Evolutionary conservation across 169 alveolate species (phyloP), one percentile per base, ranked within the genome.

Genomic region (Ichthyophthirius multifiliis): DNA sequence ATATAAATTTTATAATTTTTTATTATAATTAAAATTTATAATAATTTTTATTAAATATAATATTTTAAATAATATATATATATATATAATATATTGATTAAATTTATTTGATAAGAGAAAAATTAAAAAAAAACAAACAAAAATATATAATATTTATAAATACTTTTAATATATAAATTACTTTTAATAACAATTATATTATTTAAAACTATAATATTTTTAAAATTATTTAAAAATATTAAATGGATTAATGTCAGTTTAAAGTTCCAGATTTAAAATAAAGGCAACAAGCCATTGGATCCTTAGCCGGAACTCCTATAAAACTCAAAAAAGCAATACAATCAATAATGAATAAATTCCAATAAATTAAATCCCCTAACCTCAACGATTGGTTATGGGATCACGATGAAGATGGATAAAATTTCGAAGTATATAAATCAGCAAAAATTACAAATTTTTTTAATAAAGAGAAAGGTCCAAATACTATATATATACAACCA

Each of bases 281-380:
- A 67, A 83, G 86, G 10, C 41, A 80, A 16, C 75, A 65, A 76
- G 91, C 83, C 35, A 63, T 77, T 67, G 91, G 83, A 73, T 81
- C 76, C 45, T 81, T 37, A 34, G 48, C 43, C 18, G 39, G 39
- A 4, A 23, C 16, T 13, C 55, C 43, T 18, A 34, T 37, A 12
- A 37, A 67, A 37, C 20, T 67, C 35, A 34, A 67, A 67, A 34
- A 34, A 39, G 35, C 62, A 15, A 18, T 67, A 12, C 3, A 13
- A 5, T 32, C 43, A 6, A 37, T 67, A 31, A 18, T 5, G 9
- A 34, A 67, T 37, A 10, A 37, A 37, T 37, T 34, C 9, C 0
- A 67, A 23, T 9, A 1, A 67, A 67, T 67, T 37, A 44, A 67
- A 5, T 13, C 55, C 0, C 77, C 77, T 67, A 16, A 67, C 35